phyloP scores from a whole-genome alignment of 2,329 filamentous ascomycete species.

The Trichoderma semiorbis region DNA sequence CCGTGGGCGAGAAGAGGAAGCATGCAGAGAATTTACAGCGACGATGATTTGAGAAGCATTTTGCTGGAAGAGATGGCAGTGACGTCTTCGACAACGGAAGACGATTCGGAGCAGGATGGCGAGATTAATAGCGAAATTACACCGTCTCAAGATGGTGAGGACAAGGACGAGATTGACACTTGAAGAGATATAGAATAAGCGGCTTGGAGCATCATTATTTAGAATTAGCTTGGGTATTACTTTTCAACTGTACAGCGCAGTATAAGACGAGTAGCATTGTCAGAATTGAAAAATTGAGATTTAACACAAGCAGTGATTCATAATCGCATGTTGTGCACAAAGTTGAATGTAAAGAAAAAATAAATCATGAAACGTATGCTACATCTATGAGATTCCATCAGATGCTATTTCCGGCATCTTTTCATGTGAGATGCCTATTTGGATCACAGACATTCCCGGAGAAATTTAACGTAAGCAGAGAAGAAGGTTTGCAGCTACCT shows the following conservation, averaged over 20 bases:
- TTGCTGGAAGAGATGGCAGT: conserved; percentile 37
- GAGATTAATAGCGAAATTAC: conserved; percentile 6
- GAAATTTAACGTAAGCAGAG: neutral
- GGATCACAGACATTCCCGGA: neutral
- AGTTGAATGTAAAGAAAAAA: neutral
- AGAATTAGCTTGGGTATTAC: neutral
- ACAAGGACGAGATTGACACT: conserved; percentile 19
- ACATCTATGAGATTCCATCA: neutral
- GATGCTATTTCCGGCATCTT: neutral
- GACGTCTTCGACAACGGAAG: conserved; percentile 33
- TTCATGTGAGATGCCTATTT: conserved; percentile 2
- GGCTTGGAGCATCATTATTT: neutral
- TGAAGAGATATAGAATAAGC: neutral
- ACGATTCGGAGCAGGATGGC: conserved; percentile 33
- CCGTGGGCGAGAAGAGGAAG: conserved; percentile 47
- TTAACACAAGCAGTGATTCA: neutral
- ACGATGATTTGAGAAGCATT: conserved; percentile 55
- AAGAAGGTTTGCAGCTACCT: neutral
- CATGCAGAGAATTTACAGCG: conserved; percentile 58
- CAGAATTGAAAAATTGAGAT: neutral
- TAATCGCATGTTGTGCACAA: neutral
- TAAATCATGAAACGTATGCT: conserved; percentile 11
- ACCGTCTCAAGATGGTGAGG: conserved; percentile 18
- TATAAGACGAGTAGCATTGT: neutral
- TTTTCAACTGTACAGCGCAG: neutral